Evolutionary conservation across 306 rosid species (phyloP).

Genomic region (Prinsepia uniflora): DNA sequence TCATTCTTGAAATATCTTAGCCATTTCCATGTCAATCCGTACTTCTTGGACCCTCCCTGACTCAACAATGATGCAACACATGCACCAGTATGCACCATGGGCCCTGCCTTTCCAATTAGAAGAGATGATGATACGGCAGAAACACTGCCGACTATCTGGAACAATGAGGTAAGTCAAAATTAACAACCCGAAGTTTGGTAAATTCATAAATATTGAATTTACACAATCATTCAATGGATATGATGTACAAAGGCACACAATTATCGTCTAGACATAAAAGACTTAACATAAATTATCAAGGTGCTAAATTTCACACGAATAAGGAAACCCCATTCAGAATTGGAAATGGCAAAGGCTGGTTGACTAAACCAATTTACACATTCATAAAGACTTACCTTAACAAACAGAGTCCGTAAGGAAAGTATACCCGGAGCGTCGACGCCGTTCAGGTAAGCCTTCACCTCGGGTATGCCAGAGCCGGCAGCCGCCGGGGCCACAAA

Average conservation of each 20-base stretch:
- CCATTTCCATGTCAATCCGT: conserved; percentile 77
- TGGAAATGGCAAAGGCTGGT: not conserved
- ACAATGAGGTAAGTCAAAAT: conserved; percentile 8
- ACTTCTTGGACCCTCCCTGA: conserved; percentile 79
- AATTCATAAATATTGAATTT: not conserved
- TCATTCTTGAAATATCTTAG: conserved; percentile 74
- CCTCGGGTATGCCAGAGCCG: conserved; percentile 96
- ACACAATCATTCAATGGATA: not conserved
- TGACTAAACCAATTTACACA: not conserved
- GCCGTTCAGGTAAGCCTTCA: conserved; percentile 92
- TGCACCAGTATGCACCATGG: conserved; percentile 97
- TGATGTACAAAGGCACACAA: not conserved
- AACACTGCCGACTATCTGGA: conserved; percentile 85
- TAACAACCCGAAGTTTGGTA: not conserved
- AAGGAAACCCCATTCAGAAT: not conserved
- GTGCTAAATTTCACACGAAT: not conserved
- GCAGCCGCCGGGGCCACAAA: conserved; percentile 75
- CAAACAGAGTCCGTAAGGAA: conserved; percentile 53
- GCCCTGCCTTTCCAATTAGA: conserved; percentile 89
- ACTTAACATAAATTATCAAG: not conserved
- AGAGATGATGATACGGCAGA: conserved; percentile 87
- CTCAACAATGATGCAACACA: conserved; percentile 80
- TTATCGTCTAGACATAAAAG: not conserved
- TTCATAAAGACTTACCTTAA: conserved; percentile 50
- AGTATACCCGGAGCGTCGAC: conserved; percentile 87